These are phyloP conservation scores for Pleurotus sapidus DNA, from an alignment of 768 basidiomycete species.

Conservation along the genomic window DNA sequence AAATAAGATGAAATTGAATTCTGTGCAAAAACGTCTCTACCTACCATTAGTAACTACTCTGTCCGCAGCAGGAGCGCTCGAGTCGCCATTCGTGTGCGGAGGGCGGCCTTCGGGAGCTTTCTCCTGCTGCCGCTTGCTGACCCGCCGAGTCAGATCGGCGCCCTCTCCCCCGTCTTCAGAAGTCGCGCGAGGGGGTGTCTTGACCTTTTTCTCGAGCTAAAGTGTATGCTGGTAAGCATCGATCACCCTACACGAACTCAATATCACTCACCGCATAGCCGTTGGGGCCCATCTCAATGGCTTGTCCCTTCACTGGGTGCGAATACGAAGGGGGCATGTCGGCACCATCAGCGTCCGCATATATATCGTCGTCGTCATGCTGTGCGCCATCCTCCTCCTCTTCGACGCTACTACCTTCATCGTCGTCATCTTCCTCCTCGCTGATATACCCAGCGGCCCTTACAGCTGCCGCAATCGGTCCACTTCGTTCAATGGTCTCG, in stretches of 20 bases:
- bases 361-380: slow-evolving; percentile 43
- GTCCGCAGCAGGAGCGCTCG: not conserved
- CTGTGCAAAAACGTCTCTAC: not conserved
- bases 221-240: not conserved
- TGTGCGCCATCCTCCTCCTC: slow-evolving; percentile 52
- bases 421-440: slow-evolving; percentile 64
- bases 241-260: not conserved
- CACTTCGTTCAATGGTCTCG: slow-evolving; percentile 89
- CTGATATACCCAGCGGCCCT: slow-evolving; percentile 84
- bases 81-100: slow-evolving; percentile 23
- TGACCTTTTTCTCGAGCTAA: slow-evolving; percentile 36
- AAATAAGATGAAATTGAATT: too few species aligned
- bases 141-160: slow-evolving; percentile 34
- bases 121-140: slow-evolving; percentile 64
- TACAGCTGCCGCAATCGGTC: slow-evolving; percentile 91
- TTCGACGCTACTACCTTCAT: slow-evolving; percentile 59
- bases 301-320: slow-evolving; percentile 37
- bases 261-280: slow-evolving; percentile 60
- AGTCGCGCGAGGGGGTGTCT: slow-evolving; percentile 12
- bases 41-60: not conserved
- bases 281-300: slow-evolving; percentile 43
- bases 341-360: slow-evolving; percentile 30
- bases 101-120: slow-evolving; percentile 65
- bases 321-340: slow-evolving; percentile 64
- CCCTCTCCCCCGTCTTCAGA: slow-evolving; percentile 22